Conservation (phyloP, 164 flowering plant species). For the Hamamelis virginiana region DNA sequence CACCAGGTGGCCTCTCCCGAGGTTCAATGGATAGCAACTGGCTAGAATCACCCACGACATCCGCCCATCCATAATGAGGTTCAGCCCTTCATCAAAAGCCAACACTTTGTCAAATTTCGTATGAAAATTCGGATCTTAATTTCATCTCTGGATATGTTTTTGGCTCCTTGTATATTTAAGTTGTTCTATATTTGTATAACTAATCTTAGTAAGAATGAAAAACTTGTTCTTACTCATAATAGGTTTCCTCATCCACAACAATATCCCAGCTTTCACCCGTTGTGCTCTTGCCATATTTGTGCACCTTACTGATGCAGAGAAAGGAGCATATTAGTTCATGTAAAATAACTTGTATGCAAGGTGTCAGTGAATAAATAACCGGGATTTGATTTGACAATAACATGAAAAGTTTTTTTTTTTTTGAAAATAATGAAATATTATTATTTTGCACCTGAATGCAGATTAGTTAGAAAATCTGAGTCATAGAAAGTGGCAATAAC, state of each 20-base stretch:
- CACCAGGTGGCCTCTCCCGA: conserved; percentile 81
- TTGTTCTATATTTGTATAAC: neutral
- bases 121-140: neutral
- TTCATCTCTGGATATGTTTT: neutral
- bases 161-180: neutral
- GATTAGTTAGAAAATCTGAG: neutral
- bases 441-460: no score
- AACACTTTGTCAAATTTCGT: neutral
- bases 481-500: neutral
- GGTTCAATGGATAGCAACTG: conserved; percentile 84
- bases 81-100: conserved; percentile 56
- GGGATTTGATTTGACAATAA: neutral
- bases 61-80: conserved; percentile 99
- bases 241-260: conserved; percentile 87
- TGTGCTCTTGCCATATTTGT: conserved; percentile 97
- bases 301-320: conserved; percentile 69
- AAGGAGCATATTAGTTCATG: neutral
- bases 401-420: neutral
- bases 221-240: conserved; percentile 75
- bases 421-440: no score
- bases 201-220: neutral
- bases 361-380: neutral
- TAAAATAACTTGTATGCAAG: neutral
- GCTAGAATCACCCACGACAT: conserved; percentile 91
- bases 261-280: conserved; percentile 99